Conservation (phyloP, 345 rosid species). For the Eucalyptus pauciflora region DNA sequence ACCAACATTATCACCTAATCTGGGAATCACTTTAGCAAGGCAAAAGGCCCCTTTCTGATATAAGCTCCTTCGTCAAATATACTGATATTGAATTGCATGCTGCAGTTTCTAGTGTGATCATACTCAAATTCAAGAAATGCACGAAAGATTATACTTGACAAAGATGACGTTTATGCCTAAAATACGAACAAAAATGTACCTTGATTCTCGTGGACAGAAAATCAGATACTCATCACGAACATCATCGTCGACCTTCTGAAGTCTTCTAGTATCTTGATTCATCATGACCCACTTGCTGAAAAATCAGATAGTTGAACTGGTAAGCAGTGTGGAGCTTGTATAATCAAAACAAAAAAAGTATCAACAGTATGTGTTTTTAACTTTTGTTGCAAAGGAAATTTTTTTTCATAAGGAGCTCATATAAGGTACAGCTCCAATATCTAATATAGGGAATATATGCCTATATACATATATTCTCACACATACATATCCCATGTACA, state of each 20-base stretch:
- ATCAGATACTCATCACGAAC: conserved; percentile 73
- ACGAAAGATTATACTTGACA: not conserved
- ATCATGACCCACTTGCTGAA: conserved; percentile 99
- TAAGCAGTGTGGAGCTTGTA: not conserved
- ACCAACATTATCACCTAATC: not conserved
- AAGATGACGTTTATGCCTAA: not conserved
- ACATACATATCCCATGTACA: not conserved
- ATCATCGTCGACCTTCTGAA: conserved; percentile 79
- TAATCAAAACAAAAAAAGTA: not conserved
- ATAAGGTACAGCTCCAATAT: not conserved
- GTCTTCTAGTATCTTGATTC: conserved; percentile 91
- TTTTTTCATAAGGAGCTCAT: not conserved
- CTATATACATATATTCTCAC: not conserved
- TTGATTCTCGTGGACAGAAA: conserved; percentile 65
- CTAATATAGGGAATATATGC: not conserved
- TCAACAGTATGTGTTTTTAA: not conserved
- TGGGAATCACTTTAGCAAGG: not conserved
- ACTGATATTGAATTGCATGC: not conserved
- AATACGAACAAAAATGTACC: conserved; percentile 17
- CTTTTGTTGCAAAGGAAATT: not conserved
- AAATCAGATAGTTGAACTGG: not conserved
- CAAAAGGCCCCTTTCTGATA: not conserved
- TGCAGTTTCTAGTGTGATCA: not conserved
- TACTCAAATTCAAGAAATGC: not conserved
- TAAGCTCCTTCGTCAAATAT: not conserved